phyloP scores from a whole-genome alignment of 2,329 filamentous ascomycete genomes.

The Zymoseptoria pseudotritici region DNA sequence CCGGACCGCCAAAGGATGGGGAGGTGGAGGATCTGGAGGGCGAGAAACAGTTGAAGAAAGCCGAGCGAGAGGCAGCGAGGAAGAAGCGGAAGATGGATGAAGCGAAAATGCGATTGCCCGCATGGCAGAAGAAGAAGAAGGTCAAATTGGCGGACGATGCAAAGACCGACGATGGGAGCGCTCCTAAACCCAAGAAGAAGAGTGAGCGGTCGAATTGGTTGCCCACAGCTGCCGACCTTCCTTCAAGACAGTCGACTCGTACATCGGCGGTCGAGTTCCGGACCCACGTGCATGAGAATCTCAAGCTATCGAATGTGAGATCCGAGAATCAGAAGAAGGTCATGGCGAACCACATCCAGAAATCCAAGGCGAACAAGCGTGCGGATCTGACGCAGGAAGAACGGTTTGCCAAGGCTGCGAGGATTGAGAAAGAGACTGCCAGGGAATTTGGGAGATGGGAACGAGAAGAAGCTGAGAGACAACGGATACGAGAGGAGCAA shows the following conservation, averaged over 20 bases:
- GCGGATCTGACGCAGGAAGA: conserved; percentile 82
- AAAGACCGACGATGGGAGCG: conserved; percentile 23
- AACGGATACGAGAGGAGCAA: conserved; percentile 73
- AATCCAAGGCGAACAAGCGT: conserved; percentile 63
- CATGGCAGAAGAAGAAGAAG: conserved; percentile 62
- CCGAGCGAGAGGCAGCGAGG: conserved; percentile 61
- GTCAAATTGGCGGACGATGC: conserved; percentile 39
- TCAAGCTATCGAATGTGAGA: conserved; percentile 64
- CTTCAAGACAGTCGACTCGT: conserved; percentile 54
- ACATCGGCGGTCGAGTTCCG: conserved; percentile 56
- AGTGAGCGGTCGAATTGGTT: conserved; percentile 65
- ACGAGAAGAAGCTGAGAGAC: conserved; percentile 79
- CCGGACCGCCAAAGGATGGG: conserved; percentile 38
- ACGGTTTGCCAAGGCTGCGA: conserved; percentile 38
- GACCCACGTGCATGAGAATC: conserved; percentile 55
- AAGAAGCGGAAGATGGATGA: conserved; percentile 80
- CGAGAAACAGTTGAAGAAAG: conserved; percentile 75
- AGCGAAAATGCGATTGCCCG: conserved; percentile 54
- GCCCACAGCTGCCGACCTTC: conserved; percentile 54
- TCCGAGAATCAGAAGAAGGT: conserved; percentile 61
- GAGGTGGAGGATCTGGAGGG: conserved; percentile 68
- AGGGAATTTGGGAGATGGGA: conserved; percentile 89
- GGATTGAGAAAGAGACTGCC: conserved; percentile 73
- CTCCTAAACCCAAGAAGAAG: conserved; percentile 52
- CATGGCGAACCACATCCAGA: conserved; percentile 54